These are phyloP conservation scores for Lactifluus subvellereus DNA, from an alignment of 768 basidiomycete species.

Conservation along the genomic window DNA sequence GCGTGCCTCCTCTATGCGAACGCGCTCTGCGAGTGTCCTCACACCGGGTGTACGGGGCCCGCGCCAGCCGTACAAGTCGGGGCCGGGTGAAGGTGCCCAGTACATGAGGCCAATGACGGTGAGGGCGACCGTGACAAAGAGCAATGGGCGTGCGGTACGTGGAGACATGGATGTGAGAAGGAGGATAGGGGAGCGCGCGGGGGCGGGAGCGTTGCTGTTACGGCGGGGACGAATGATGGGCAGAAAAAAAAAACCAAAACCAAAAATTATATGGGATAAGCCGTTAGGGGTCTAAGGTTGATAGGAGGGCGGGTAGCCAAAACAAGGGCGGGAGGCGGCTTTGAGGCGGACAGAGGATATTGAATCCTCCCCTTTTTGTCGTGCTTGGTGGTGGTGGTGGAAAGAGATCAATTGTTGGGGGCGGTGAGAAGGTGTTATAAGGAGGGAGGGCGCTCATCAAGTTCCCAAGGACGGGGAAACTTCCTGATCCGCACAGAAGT, in stretches of 20 bases:
- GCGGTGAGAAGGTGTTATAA: background rate
- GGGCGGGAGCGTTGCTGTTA: background rate
- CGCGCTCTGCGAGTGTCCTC: background rate
- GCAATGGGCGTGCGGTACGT: background rate
- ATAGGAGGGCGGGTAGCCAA: background rate
- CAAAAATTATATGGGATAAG: background rate
- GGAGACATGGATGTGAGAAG: slow-evolving; percentile 3
- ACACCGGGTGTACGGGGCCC: too few species aligned
- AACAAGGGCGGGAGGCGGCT: too few species aligned
- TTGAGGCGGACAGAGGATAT: background rate
- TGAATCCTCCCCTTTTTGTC: background rate
- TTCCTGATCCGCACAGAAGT: background rate
- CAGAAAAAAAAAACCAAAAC: background rate
- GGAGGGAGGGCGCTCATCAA: background rate
- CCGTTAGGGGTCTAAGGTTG: background rate
- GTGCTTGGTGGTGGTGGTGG: background rate
- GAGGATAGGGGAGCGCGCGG: background rate
- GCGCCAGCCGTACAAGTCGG: background rate
- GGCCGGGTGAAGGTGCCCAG: background rate
- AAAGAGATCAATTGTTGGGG: background rate
- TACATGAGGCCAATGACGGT: background rate
- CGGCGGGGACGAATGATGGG: background rate
- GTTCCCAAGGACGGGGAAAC: background rate
- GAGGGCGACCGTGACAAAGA: background rate
- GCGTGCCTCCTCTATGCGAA: slow-evolving; percentile 2